Conservation (phyloP, 1,284 basidiomycete species). For the Trametes sp. region DNA sequence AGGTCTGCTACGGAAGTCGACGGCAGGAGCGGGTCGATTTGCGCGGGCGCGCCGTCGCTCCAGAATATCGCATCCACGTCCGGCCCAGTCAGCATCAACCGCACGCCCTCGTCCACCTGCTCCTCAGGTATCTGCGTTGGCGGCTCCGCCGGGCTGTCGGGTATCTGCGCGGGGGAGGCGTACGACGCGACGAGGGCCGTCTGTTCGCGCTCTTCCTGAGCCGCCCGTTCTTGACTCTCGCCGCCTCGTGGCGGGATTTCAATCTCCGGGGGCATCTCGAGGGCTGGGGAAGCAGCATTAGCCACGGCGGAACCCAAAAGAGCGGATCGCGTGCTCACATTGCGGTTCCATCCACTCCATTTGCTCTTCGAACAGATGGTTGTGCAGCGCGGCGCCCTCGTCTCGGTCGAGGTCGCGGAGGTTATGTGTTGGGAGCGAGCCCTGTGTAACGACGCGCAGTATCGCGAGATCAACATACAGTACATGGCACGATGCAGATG, state of each 20-base stretch:
- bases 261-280: conserved; percentile 67
- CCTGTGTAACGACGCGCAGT: conserved; percentile 58
- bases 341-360: conserved; percentile 83
- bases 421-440: conserved; percentile 68
- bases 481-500: conserved; percentile 50
- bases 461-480: conserved; percentile 61
- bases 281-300: conserved; percentile 49
- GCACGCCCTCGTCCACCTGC: conserved; percentile 67
- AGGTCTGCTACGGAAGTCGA: conserved; percentile 69
- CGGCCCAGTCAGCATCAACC: conserved; percentile 70
- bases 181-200: conserved; percentile 79
- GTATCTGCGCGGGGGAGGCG: conserved; percentile 70
- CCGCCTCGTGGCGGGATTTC: conserved; percentile 63
- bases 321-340: conserved; percentile 54
- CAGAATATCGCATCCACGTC: conserved; percentile 73
- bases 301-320: conserved; percentile 28
- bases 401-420: conserved; percentile 84
- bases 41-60: conserved; percentile 52
- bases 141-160: conserved; percentile 80
- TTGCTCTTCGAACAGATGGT: conserved; percentile 81
- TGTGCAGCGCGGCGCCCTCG: conserved; percentile 83
- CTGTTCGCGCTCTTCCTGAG: conserved; percentile 79
- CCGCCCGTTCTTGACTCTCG: conserved; percentile 67
- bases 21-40: conserved; percentile 38
- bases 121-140: conserved; percentile 65